These are phyloP conservation scores for Leptodontidium sp. DNA, from an alignment of 2,329 filamentous ascomycete species.

Conservation along the genomic window DNA sequence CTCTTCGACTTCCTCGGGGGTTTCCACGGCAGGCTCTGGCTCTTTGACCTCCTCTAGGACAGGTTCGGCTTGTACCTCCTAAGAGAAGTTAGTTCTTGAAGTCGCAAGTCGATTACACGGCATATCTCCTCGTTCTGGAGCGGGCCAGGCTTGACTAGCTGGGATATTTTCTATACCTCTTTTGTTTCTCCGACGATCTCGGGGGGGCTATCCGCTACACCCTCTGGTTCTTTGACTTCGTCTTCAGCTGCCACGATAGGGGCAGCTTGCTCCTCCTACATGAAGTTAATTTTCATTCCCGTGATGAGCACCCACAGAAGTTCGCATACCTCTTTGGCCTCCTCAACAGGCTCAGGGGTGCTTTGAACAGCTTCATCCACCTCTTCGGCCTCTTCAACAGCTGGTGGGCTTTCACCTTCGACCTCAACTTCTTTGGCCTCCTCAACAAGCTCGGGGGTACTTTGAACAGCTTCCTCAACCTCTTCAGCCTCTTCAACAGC, in stretches of 20 bases:
- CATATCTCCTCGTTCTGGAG: too few relatives aligned
- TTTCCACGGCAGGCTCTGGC: slow-evolving; percentile 4
- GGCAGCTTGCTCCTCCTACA: not conserved
- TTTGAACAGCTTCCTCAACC: not conserved
- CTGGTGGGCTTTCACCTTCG: not conserved
- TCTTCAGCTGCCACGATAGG: not conserved
- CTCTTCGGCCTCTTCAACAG: not conserved
- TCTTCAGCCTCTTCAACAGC: not conserved
- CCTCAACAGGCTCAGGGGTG: not conserved
- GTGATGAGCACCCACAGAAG: not conserved
- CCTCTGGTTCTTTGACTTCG: slow-evolving; percentile 21
- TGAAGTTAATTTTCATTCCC: not conserved
- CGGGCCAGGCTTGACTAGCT: too few relatives aligned
- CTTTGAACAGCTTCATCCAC: slow-evolving; percentile 1
- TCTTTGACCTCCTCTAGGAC: slow-evolving; percentile 21
- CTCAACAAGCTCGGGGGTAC: not conserved
- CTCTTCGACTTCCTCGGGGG: slow-evolving; percentile 13
- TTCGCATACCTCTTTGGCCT: slow-evolving; percentile 3
- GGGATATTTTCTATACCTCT: not conserved
- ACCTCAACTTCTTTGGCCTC: slow-evolving; percentile 7
- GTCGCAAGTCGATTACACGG: too few relatives aligned
- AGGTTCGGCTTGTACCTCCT: not conserved
- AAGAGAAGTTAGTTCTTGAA: not conserved
- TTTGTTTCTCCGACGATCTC: slow-evolving; percentile 24
- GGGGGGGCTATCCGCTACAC: slow-evolving; percentile 16